These are phyloP conservation scores for Plectosphaerella cucumerina DNA, from an alignment of 2,329 filamentous ascomycete species.

Conservation along the genomic window DNA sequence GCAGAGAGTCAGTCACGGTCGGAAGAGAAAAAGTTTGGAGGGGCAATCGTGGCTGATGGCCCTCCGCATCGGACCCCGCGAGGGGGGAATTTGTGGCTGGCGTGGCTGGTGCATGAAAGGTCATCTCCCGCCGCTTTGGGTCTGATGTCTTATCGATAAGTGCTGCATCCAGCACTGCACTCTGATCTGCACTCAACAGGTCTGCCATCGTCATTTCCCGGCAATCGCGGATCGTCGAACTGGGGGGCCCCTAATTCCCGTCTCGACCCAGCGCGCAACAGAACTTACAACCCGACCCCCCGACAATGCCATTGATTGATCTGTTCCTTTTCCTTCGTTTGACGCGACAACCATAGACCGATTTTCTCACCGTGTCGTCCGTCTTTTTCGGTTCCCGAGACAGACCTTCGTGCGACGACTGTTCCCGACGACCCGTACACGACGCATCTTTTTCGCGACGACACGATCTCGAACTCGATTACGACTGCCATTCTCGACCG, in stretches of 20 bases:
- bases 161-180: too few relatives aligned
- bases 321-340: neutral
- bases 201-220: constrained; percentile 4
- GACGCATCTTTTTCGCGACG: too few relatives aligned
- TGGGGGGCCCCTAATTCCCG: neutral
- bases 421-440: too few relatives aligned
- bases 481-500: neutral
- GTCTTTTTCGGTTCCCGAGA: neutral
- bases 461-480: too few relatives aligned
- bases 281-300: too few relatives aligned
- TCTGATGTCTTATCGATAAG: too few relatives aligned
- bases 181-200: too few relatives aligned
- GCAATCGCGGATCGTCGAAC: neutral
- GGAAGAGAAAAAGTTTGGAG: constrained; percentile 3
- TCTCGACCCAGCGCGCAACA: neutral
- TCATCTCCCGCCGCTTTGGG: too few relatives aligned
- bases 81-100: too few relatives aligned
- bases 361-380: neutral
- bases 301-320: constrained; percentile 21
- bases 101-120: too few relatives aligned
- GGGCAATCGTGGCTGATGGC: neutral
- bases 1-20: constrained; percentile 6
- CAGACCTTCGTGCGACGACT: too few relatives aligned
- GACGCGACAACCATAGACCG: neutral
- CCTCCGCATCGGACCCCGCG: too few relatives aligned